Base-by-base conservation (phyloP, 1,139 yeast species). In the Pichia sp. region DNA sequence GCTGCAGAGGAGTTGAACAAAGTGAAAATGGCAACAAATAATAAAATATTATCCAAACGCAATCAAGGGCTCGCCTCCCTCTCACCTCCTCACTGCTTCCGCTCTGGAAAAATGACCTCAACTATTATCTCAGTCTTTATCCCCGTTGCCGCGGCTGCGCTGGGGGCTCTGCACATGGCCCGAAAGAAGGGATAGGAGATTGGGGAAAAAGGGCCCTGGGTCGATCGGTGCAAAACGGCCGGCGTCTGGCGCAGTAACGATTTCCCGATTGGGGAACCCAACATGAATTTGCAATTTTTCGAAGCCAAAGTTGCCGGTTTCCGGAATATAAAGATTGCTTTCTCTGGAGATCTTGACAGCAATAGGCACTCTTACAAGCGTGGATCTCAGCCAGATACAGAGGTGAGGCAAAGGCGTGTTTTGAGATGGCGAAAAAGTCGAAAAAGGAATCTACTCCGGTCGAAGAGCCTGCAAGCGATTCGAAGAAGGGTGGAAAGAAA, bases 401-500 rank as follows among this genome's bases (percentile, higher is more conserved):
- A 23, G 26, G 26, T 23, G 26, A 23, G 26, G 26, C 26, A 23
- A 23, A 23, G 26, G 26, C 26, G 26, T 23, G 26, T 23, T 23
- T 23, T 23, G 26, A 23, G 31, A 55, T 55, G 57, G 57, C 55
- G 1, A 55, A 55, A 29, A 55, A 55, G 38, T 3, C 43, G 13
- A 47, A 50, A 16, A 51, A 46, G 30, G 15, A 57, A 5, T 47
- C 49, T 5, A 32, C 56, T 16, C 50, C 49, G 38, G 53, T 52
- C 8, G 54, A 58, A 5, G 19, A 34, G 2, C 45, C 49, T 15
- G 30, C 49, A 5, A 42, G 29, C 3, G 45, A 51, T 13, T 49
- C 49, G 8, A 56, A 59, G 42, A 61, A 59, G 45, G 55, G 51
- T 6, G 59, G 54, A 5, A 60, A 56, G 51, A 52, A 52, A 16